Conservation (phyloP, 2,329 filamentous ascomycete genomes). For the Colletotrichum incanum region DNA sequence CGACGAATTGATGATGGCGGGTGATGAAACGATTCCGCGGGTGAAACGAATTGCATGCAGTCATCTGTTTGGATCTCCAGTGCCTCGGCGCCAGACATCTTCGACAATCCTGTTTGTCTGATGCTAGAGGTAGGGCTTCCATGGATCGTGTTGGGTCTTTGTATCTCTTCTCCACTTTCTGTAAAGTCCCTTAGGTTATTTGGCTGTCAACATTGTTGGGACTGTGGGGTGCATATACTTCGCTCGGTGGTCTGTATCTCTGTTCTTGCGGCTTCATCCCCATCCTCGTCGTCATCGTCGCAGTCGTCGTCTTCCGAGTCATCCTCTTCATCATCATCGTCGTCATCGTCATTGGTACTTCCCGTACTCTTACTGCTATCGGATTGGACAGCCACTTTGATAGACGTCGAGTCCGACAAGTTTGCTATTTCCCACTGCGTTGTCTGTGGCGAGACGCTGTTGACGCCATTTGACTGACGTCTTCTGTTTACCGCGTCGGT, state of each 20-base stretch:
- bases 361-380: not conserved
- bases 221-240: too few species aligned
- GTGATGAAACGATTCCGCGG: not conserved
- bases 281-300: not conserved
- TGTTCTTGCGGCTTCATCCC: too few species aligned
- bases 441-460: not conserved
- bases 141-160: not conserved
- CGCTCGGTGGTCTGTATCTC: too few species aligned
- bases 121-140: not conserved
- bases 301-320: too few species aligned
- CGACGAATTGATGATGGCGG: not conserved
- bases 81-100: not conserved
- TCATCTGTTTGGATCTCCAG: not conserved
- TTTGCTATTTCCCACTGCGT: not conserved
- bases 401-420: not conserved
- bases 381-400: not conserved
- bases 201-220: too few species aligned
- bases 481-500: not conserved
- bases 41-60: not conserved
- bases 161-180: not conserved
- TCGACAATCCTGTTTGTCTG: too few species aligned
- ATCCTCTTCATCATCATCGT: not conserved
- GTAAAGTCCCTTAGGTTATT: too few species aligned
- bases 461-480: not conserved
- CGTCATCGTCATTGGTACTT: not conserved